Evolutionary conservation across 2,329 filamentous ascomycete species (phyloP), one percentile per base, ranked within the genome.

Genomic region (Diplodia seriata): DNA sequence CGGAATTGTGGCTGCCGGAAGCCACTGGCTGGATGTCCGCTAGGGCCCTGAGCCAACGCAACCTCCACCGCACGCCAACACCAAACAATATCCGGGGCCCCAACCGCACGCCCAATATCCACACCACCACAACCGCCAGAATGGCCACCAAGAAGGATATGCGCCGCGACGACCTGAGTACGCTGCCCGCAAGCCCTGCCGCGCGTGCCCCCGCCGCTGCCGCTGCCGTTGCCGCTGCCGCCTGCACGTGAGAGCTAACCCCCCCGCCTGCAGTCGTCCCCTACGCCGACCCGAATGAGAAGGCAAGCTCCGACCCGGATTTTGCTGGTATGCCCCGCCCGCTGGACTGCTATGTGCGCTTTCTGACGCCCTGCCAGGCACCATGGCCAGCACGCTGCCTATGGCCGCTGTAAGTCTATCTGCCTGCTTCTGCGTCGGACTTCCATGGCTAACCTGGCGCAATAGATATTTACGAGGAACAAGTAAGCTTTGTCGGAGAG

Each of bases 381-480:
- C 87, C 59, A 85, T 90, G 81, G 84, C 86, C 65, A 94, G 90
- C 76, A 96, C 94, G 43, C 84, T 98, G 76, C 94, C 94, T 69
- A 97, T 97, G 94, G 93, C 92, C 68, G 94, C 94, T 71, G 87
- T 89, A 82, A 79, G 84, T 83, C n/a, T 54, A 8, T 59, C 69
- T 18, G 29, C 23, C 47, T 23, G 59, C 5, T 29, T 51, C 38
- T 49, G 43, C 47, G 47, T 18, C 18, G 26, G 11, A 26, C 26
- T 38, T 71, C 67, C 62, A 31, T 11, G 20, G 73, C 74, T 78
- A 70, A 76, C 71, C 73, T 72, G 61, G 50, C 71, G 51, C 64
- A 68, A 69, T 71, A 89, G 86, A 96, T 97, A 86, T 95, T 97
- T 78, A 95, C 91, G 74, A 87, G 93, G 73, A 97, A 97, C 82